phyloP scores from a whole-genome alignment of 306 rosid genomes.

The Quercus ilex region DNA sequence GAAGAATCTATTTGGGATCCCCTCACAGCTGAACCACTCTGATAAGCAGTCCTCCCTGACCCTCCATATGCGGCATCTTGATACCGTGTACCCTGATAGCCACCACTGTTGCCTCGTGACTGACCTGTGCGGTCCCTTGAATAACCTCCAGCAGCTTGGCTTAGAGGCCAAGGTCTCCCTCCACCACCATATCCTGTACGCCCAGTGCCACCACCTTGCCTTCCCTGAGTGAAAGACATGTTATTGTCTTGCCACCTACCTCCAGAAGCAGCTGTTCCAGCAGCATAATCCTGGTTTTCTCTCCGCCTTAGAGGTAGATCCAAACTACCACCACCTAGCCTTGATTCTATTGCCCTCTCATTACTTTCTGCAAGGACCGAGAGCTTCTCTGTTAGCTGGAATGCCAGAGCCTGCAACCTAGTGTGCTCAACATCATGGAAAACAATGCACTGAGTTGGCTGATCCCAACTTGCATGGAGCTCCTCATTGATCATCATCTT shows the following conservation, averaged over 20 bases:
- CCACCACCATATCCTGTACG: constrained; percentile 67
- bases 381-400: constrained; percentile 81
- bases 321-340: constrained; percentile 81
- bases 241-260: constrained; percentile 79
- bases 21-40: constrained; percentile 47
- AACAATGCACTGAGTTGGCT: constrained; percentile 52
- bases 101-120: constrained; percentile 42
- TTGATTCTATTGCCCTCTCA: constrained; percentile 87
- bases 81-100: constrained; percentile 53
- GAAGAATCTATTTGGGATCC: constrained; percentile 69
- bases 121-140: constrained; percentile 47
- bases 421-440: constrained; percentile 57
- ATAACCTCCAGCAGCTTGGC: constrained; percentile 51
- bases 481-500: constrained; percentile 96
- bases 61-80: constrained; percentile 56
- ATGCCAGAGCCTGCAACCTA: constrained; percentile 73
- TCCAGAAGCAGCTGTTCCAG: constrained; percentile 38
- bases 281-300: constrained; percentile 77
- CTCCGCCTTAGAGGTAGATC: constrained; percentile 80
- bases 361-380: constrained; percentile 82
- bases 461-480: constrained; percentile 79
- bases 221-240: constrained; percentile 47
- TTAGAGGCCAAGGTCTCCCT: constrained; percentile 36
- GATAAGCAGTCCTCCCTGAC: constrained; percentile 54
- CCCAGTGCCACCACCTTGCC: constrained; percentile 61